phyloP scores from a whole-genome alignment of 2,329 filamentous ascomycete genomes.

The Ophiosphaerella korrae region DNA sequence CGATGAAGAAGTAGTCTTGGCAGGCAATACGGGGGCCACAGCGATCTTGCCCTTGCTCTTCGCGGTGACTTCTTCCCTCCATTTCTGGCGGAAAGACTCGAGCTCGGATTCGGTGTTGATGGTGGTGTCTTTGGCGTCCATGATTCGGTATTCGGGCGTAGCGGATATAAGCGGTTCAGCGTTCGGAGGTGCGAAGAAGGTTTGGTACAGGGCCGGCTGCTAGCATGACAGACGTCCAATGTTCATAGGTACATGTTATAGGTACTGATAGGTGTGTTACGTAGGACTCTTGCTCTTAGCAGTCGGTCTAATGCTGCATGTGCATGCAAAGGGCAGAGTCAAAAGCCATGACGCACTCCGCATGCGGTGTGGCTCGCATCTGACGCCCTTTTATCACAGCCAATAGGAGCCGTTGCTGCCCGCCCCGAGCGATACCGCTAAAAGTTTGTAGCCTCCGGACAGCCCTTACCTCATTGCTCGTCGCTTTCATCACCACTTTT shows the following conservation, averaged over 20 bases:
- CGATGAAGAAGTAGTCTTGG: constrained; percentile 19
- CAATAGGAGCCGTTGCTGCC: background rate
- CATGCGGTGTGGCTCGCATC: background rate
- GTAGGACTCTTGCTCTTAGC: background rate
- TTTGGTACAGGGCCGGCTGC: constrained; percentile 11
- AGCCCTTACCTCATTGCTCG: constrained; percentile 18
- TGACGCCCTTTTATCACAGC: constrained; percentile 6
- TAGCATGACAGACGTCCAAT: constrained; percentile 13
- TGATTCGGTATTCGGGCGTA: constrained; percentile 14
- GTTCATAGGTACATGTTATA: constrained; percentile 22
- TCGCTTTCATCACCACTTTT: constrained; percentile 28
- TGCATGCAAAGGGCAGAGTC: background rate
- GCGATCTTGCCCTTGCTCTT: constrained; percentile 48
- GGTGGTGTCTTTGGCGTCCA: constrained; percentile 23
- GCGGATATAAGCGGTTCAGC: constrained; percentile 27
- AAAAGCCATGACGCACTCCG: constrained; percentile 14
- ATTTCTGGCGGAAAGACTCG: constrained; percentile 83
- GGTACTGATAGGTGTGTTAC: background rate
- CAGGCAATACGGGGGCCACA: constrained; percentile 16
- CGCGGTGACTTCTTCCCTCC: constrained; percentile 77
- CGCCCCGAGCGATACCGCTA: constrained; percentile 9
- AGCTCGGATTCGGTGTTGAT: constrained; percentile 66
- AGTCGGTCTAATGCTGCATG: constrained; percentile 7
- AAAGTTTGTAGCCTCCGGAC: constrained; percentile 20
- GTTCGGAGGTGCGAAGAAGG: constrained; percentile 13